These are phyloP conservation scores for Thymus mandschuricus DNA, from an alignment of 257 asterid genomes.

Conservation along the genomic window DNA sequence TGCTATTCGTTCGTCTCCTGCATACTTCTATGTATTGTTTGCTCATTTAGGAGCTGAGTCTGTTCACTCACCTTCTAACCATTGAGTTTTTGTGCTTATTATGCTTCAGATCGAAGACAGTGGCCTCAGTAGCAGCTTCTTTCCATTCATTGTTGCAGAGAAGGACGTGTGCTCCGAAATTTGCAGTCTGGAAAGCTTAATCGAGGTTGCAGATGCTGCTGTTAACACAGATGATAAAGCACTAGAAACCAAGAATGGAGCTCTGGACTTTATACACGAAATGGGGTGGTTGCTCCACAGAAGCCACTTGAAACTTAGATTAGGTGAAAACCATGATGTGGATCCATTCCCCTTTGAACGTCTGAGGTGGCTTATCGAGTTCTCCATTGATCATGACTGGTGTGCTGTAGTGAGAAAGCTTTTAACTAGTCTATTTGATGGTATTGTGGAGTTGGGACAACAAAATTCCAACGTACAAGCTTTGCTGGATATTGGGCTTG, in stretches of 20 bases:
- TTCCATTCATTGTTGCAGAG: conserved; percentile 93
- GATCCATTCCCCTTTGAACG: conserved; percentile 63
- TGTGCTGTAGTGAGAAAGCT: conserved; percentile 79
- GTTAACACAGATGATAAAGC: conserved; percentile 31
- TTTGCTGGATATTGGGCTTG: conserved; percentile 62
- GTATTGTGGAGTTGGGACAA: conserved; percentile 45
- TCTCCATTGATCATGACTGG: conserved; percentile 80
- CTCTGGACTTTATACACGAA: conserved; percentile 82
- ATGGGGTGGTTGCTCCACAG: conserved; percentile 76
- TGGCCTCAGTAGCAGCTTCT: conserved; percentile 88
- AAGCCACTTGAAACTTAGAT: conserved; percentile 49
- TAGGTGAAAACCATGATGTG: conserved; percentile 36
- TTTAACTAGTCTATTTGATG: conserved; percentile 46
- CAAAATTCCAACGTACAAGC: conserved; percentile 43
- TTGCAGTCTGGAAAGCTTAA: conserved; percentile 61
- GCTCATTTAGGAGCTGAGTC: neutral
- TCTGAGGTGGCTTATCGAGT: conserved; percentile 72
- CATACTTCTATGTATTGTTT: neutral
- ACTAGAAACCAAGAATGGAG: conserved; percentile 51
- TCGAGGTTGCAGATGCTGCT: conserved; percentile 49
- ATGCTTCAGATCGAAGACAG: conserved; percentile 73
- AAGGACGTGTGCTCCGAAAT: conserved; percentile 85
- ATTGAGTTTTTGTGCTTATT: conserved; percentile 8
- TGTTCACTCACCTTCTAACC: neutral
- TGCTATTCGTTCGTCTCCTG: conserved; percentile 1